Percentiles rank a stretch among this genome's conserved stretches.
Conservation (phyloP, 176 grass and related monocot genomes). For the Triticum urartu region DNA sequence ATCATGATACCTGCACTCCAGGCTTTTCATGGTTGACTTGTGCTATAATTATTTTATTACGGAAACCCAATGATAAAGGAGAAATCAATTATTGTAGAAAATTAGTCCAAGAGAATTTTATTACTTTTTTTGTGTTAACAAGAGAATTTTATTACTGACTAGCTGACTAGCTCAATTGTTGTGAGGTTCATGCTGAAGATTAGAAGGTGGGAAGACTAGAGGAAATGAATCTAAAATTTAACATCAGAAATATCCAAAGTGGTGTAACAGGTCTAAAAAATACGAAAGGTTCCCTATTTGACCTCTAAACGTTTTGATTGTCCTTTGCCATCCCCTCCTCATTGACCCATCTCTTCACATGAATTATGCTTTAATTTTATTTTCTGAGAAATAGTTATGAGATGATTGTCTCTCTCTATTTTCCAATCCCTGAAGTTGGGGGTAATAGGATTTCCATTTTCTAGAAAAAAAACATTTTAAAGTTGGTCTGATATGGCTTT, state of each 20-base stretch:
- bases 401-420: too few relatives aligned
- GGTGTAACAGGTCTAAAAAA: neutral
- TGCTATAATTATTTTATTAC: neutral
- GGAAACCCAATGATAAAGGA: neutral
- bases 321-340: too few relatives aligned
- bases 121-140: neutral
- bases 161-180: neutral
- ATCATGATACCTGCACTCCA: neutral
- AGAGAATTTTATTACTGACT: neutral
- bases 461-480: too few relatives aligned
- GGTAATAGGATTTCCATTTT: too few relatives aligned
- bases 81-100: neutral
- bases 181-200: constrained; percentile 7
- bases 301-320: too few relatives aligned
- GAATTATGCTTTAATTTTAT: too few relatives aligned
- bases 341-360: too few relatives aligned
- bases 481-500: too few relatives aligned
- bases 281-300: too few relatives aligned
- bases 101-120: neutral
- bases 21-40: neutral
- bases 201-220: neutral
- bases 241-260: neutral
- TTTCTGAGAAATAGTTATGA: too few relatives aligned
- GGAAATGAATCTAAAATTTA: constrained; percentile 1
- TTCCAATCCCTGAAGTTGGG: too few relatives aligned